Conservation (phyloP, 2,329 filamentous ascomycete species). For the Xylariaceae sp. region DNA sequence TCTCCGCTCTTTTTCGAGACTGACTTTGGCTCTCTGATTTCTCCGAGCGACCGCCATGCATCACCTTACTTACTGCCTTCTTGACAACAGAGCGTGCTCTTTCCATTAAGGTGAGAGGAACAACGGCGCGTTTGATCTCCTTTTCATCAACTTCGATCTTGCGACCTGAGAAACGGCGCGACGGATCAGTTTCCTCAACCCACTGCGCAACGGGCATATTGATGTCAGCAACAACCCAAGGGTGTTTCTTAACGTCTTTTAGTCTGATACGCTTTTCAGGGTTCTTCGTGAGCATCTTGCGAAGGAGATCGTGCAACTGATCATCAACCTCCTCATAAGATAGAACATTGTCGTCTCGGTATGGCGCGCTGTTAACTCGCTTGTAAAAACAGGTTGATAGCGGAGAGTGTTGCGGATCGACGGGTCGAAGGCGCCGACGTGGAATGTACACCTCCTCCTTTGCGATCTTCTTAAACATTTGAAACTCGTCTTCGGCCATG, state of each 20-base stretch:
- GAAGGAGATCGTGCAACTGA: slow-evolving; percentile 70
- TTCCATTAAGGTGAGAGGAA: slow-evolving; percentile 82
- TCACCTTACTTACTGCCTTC: slow-evolving; percentile 60
- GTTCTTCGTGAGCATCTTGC: slow-evolving; percentile 79
- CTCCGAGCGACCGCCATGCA: slow-evolving; percentile 55
- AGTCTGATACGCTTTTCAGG: slow-evolving; percentile 83
- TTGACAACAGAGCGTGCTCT: slow-evolving; percentile 74
- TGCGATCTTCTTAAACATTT: slow-evolving; percentile 86
- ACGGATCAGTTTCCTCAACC: slow-evolving; percentile 93
- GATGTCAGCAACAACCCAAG: slow-evolving; percentile 80
- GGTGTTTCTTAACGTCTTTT: slow-evolving; percentile 87
- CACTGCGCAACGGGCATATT: slow-evolving; percentile 63
- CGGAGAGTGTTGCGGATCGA: slow-evolving; percentile 55
- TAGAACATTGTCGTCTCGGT: slow-evolving; percentile 71
- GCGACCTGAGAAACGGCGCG: slow-evolving; percentile 68
- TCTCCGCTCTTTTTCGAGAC: slow-evolving; percentile 51
- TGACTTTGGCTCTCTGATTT: slow-evolving; percentile 51
- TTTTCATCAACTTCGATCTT: slow-evolving; percentile 88
- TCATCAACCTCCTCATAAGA: slow-evolving; percentile 83
- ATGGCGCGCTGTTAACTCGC: slow-evolving; percentile 57
- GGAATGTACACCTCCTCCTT: slow-evolving; percentile 91
- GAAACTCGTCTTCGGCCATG: slow-evolving; percentile 83
- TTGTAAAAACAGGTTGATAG: slow-evolving; percentile 51
- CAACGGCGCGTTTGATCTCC: slow-evolving; percentile 85
- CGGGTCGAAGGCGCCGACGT: slow-evolving; percentile 70